These are phyloP conservation scores for Rhododendron vialii DNA, from an alignment of 148 eudicot species.

Conservation along the genomic window DNA sequence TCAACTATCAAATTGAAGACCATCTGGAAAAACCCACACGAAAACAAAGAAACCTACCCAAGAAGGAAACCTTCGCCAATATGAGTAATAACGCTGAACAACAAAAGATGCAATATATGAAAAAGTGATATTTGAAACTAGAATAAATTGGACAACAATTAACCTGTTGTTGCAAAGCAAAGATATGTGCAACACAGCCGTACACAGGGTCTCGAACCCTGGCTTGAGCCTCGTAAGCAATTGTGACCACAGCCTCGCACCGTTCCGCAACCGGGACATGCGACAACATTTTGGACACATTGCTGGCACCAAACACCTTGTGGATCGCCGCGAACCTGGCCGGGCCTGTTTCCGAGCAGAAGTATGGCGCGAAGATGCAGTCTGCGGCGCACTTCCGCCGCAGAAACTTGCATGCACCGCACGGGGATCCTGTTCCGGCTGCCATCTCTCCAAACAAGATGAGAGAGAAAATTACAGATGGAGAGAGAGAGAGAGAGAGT, in stretches of 20 bases:
- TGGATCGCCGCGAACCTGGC: conserved; percentile 77
- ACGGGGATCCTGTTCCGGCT: conserved; percentile 59
- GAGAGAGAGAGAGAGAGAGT: not conserved
- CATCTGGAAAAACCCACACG: not conserved
- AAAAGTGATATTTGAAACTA: not conserved
- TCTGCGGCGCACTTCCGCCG: conserved; percentile 68
- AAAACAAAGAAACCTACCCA: not conserved
- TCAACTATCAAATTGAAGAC: not conserved
- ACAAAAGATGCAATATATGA: not conserved
- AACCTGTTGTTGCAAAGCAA: conserved; percentile 91
- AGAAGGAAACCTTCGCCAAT: not conserved
- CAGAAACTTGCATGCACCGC: conserved; percentile 90
- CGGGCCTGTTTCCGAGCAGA: conserved; percentile 76
- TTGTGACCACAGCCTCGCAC: conserved; percentile 76
- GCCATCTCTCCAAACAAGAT: conserved; percentile 23
- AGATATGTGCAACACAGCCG: conserved; percentile 89
- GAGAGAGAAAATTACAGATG: not conserved
- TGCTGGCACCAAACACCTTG: conserved; percentile 93
- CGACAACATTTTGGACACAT: conserved; percentile 58
- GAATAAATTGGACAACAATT: not conserved
- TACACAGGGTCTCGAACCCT: conserved; percentile 79
- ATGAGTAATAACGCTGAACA: not conserved
- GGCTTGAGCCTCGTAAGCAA: conserved; percentile 89
- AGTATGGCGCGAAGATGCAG: conserved; percentile 78
- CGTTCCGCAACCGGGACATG: conserved; percentile 66